phyloP scores from a whole-genome alignment of 2,329 filamentous ascomycete species.

The Magnaporthiopsis rhizophila region DNA sequence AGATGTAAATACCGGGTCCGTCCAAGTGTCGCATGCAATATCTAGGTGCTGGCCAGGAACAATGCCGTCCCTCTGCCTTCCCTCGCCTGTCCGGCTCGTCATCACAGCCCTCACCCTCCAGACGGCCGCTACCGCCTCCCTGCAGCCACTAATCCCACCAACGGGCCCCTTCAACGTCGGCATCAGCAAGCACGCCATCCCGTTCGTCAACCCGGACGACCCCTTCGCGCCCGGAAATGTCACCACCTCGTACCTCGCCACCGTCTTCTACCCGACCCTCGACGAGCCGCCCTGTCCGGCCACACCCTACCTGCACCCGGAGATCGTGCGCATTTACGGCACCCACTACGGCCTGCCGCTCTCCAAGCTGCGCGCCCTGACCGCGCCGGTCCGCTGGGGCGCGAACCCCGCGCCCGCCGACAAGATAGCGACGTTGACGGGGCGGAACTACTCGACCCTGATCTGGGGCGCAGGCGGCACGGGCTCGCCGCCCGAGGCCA shows the following conservation, averaged over 20 bases:
- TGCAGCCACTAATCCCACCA: constrained; percentile 6
- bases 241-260: constrained; percentile 12
- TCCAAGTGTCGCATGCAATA: too few species aligned
- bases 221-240: constrained; percentile 12
- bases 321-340: constrained; percentile 11
- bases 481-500: constrained; percentile 15
- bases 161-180: constrained; percentile 10
- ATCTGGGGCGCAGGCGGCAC: constrained; percentile 20
- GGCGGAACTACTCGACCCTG: not conserved
- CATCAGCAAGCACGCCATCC: constrained; percentile 9
- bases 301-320: constrained; percentile 4
- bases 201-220: constrained; percentile 8
- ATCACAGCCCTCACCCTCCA: too few species aligned
- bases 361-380: constrained; percentile 47
- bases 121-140: not conserved
- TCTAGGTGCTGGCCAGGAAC: too few species aligned
- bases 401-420: constrained; percentile 12
- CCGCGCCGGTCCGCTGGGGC: constrained; percentile 10
- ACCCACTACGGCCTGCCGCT: constrained; percentile 53
- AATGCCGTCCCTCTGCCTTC: too few species aligned
- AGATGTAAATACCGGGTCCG: too few species aligned
- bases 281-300: not conserved
- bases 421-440: constrained; percentile 7
- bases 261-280: constrained; percentile 13
- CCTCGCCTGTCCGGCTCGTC: too few species aligned